Percentiles rank a stretch among this genome's conserved stretches.
These are phyloP conservation scores for Fusarium sp. DNA, from an alignment of 2,329 filamentous ascomycete genomes.

Conservation along the genomic window DNA sequence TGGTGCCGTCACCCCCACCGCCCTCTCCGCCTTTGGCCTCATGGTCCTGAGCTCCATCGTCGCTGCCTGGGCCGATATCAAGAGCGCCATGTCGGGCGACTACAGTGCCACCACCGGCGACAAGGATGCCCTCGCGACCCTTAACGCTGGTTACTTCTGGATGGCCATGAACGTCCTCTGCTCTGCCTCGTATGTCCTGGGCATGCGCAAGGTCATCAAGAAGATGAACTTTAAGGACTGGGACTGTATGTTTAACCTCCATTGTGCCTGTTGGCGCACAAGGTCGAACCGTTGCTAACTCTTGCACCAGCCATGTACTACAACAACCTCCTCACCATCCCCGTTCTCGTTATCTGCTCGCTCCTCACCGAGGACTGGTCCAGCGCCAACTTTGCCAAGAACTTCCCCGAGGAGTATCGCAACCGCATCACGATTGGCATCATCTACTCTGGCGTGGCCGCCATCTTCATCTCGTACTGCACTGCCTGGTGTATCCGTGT, in stretches of 20 bases:
- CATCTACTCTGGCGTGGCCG: constrained; percentile 91
- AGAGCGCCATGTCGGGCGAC: constrained; percentile 79
- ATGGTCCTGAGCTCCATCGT: constrained; percentile 97
- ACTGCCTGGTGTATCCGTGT: constrained; percentile 99
- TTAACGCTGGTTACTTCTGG: constrained; percentile 97
- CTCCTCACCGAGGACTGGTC: constrained; percentile 95
- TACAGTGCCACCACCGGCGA: constrained; percentile 51
- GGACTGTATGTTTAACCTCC: constrained; percentile 79
- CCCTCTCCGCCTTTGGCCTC: constrained; percentile 91
- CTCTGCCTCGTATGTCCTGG: constrained; percentile 87
- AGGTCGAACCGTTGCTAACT: constrained; percentile 43
- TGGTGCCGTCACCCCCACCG: constrained; percentile 86
- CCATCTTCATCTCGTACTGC: constrained; percentile 98
- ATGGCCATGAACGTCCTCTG: constrained; percentile 98
- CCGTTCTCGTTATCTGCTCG: constrained; percentile 85
- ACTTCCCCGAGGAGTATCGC: constrained; percentile 85
- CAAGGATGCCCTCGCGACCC: constrained; percentile 80
- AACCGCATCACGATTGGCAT: constrained; percentile 87
- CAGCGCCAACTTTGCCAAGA: constrained; percentile 80
- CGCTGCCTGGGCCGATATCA: constrained; percentile 97
- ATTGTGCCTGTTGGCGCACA: background rate
- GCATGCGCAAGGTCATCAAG: constrained; percentile 99
- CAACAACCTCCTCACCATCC: constrained; percentile 98
- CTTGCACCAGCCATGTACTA: constrained; percentile 89
- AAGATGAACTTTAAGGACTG: constrained; percentile 99